These are phyloP conservation scores for Salix udensis DNA, from an alignment of 345 rosid species.

Conservation along the genomic window DNA sequence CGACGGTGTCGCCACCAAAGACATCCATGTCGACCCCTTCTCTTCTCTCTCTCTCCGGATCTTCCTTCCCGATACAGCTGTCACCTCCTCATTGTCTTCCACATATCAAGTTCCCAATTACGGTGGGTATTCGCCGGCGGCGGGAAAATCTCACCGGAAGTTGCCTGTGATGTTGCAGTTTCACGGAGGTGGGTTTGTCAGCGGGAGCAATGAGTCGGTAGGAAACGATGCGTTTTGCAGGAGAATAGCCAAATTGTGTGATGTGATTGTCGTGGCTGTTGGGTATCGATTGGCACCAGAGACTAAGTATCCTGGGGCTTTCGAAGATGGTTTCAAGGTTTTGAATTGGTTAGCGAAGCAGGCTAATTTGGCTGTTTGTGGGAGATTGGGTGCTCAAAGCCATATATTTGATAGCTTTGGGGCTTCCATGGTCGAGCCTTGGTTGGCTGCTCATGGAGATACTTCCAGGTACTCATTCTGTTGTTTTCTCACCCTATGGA, in stretches of 20 bases:
- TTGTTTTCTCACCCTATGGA: background rate
- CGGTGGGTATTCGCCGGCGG: slow-evolving; percentile 56
- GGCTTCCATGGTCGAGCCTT: slow-evolving; percentile 77
- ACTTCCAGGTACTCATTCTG: slow-evolving; percentile 44
- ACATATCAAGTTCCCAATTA: slow-evolving; percentile 22
- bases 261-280: slow-evolving; percentile 71
- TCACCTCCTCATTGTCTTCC: slow-evolving; percentile 8
- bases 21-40: slow-evolving; percentile 61
- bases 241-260: slow-evolving; percentile 67
- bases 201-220: slow-evolving; percentile 65
- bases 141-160: slow-evolving; percentile 37
- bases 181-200: slow-evolving; percentile 91
- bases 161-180: slow-evolving; percentile 85
- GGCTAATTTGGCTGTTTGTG: slow-evolving; percentile 52
- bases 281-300: slow-evolving; percentile 92
- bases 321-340: slow-evolving; percentile 78
- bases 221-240: slow-evolving; percentile 69
- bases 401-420: slow-evolving; percentile 65
- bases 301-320: slow-evolving; percentile 70
- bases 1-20: slow-evolving; percentile 69
- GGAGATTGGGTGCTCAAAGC: slow-evolving; percentile 20
- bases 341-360: slow-evolving; percentile 80
- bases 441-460: slow-evolving; percentile 76
- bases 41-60: slow-evolving; percentile 61
- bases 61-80: slow-evolving; percentile 52